phyloP scores from a whole-genome alignment of 352 stramenopile species.

The Phytophthora pseudosyringae region DNA sequence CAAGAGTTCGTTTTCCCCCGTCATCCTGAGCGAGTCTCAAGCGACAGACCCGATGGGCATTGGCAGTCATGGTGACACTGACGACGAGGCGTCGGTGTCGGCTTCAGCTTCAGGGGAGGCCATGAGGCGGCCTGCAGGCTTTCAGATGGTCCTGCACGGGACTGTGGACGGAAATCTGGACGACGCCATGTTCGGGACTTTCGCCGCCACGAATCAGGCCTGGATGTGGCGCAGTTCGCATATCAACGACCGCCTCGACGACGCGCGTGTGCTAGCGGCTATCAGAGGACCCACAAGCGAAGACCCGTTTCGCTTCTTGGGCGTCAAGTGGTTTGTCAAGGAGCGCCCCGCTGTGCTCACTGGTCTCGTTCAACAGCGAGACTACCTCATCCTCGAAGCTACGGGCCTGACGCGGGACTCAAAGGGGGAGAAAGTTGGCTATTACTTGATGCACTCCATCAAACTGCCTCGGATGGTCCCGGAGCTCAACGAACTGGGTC shows the following conservation, averaged over 20 bases:
- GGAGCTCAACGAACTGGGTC: conserved; percentile 1
- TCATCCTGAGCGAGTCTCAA: neutral
- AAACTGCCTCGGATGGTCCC: conserved; percentile 5
- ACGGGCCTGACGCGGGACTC: conserved; percentile 3
- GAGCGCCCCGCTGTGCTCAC: conserved; percentile 4
- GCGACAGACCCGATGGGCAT: neutral
- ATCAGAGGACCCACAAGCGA: conserved; percentile 4
- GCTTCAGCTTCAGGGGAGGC: neutral
- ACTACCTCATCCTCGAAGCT: conserved; percentile 6
- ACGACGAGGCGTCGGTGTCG: neutral
- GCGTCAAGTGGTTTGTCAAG: conserved; percentile 10
- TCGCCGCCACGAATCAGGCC: conserved; percentile 3
- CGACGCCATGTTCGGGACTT: conserved; percentile 8
- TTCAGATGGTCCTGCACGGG: conserved; percentile 1
- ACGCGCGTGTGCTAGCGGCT: neutral
- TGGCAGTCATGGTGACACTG: neutral
- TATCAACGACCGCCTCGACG: conserved; percentile 8
- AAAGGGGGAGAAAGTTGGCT: neutral
- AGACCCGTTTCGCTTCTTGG: conserved; percentile 3
- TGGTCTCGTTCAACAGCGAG: conserved; percentile 4
- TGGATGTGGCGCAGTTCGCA: conserved; percentile 7
- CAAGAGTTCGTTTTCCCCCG: neutral
- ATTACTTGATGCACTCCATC: conserved; percentile 6
- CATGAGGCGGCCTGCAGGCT: neutral
- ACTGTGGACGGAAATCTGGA: conserved; percentile 1